Conservation (phyloP, 176 grass and related monocot species). For the Oryza australiensis region DNA sequence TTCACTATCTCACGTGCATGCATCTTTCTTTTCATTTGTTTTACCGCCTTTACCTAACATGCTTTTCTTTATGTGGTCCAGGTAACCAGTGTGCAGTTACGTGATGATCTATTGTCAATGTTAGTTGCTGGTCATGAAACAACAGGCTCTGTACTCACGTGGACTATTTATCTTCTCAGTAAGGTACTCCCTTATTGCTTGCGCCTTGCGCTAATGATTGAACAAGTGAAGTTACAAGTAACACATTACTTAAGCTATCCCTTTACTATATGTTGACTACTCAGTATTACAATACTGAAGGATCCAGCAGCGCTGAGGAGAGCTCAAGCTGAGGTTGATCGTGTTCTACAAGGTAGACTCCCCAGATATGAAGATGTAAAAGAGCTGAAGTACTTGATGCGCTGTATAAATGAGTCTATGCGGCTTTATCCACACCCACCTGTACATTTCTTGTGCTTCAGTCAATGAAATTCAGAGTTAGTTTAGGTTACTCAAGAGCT, state of each 20-base stretch:
- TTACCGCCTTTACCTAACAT: slow-evolving; percentile 19
- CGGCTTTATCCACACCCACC: slow-evolving; percentile 97
- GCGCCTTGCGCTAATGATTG: slow-evolving; percentile 1
- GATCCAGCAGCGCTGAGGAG: slow-evolving; percentile 64
- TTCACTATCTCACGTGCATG: slow-evolving; percentile 7
- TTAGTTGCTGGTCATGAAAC: slow-evolving; percentile 99
- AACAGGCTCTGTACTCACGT: slow-evolving; percentile 95
- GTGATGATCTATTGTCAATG: slow-evolving; percentile 98
- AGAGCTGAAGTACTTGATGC: slow-evolving; percentile 98
- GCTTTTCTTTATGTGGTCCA: slow-evolving; percentile 29
- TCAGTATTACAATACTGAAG: slow-evolving; percentile 68
- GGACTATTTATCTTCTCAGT: slow-evolving; percentile 95
- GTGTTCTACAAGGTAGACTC: slow-evolving; percentile 87
- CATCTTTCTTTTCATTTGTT: slow-evolving; percentile 17
- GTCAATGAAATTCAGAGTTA: slow-evolving; percentile 27
- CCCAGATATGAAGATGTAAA: slow-evolving; percentile 98
- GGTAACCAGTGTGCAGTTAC: slow-evolving; percentile 85
- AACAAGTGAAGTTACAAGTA: slow-evolving; percentile 20
- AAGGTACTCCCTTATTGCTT: slow-evolving; percentile 64
- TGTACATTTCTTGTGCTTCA: slow-evolving; percentile 58
- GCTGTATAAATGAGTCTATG: slow-evolving; percentile 98
- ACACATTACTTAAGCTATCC: slow-evolving; percentile 43
- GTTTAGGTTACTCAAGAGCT: slow-evolving; percentile 36
- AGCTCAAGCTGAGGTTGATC: slow-evolving; percentile 88
- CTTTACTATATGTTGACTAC: slow-evolving; percentile 68